Evolutionary conservation across 2,329 filamentous ascomycete genomes (phyloP).

Genomic region (Aspergillus viridinutans): DNA sequence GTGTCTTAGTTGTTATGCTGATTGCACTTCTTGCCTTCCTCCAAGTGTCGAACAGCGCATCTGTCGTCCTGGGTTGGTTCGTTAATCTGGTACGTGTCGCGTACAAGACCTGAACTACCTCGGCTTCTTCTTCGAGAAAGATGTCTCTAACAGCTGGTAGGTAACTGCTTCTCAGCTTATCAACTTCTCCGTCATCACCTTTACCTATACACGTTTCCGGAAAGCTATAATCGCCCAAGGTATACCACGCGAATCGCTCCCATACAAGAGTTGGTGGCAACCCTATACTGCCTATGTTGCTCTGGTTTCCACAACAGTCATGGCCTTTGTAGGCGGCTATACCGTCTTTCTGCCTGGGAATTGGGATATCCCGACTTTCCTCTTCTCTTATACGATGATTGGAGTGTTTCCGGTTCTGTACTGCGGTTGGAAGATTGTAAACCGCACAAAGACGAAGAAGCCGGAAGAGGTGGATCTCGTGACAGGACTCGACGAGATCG

Average conservation of each 20-base stretch:
- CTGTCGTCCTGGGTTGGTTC: constrained; percentile 69
- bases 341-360: constrained; percentile 66
- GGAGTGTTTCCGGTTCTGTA: constrained; percentile 66
- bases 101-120: not conserved
- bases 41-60: constrained; percentile 61
- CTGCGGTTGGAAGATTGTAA: constrained; percentile 66
- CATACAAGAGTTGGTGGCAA: constrained; percentile 65
- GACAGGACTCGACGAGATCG: constrained; percentile 61
- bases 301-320: constrained; percentile 59
- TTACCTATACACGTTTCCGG: constrained; percentile 69
- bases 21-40: constrained; percentile 71
- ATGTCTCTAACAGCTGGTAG: constrained; percentile 15
- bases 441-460: constrained; percentile 56
- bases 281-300: constrained; percentile 69
- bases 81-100: constrained; percentile 52
- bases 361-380: constrained; percentile 66
- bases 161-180: constrained; percentile 71
- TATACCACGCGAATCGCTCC: constrained; percentile 62
- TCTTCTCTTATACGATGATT: constrained; percentile 76
- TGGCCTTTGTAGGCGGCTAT: constrained; percentile 73
- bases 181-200: constrained; percentile 65
- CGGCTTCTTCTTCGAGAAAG: not conserved
- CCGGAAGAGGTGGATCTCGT: constrained; percentile 60
- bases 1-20: constrained; percentile 60
- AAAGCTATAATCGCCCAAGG: constrained; percentile 67